These are phyloP conservation scores for Cystobasidium ongulense DNA, from an alignment of 768 basidiomycete genomes.

Conservation along the genomic window DNA sequence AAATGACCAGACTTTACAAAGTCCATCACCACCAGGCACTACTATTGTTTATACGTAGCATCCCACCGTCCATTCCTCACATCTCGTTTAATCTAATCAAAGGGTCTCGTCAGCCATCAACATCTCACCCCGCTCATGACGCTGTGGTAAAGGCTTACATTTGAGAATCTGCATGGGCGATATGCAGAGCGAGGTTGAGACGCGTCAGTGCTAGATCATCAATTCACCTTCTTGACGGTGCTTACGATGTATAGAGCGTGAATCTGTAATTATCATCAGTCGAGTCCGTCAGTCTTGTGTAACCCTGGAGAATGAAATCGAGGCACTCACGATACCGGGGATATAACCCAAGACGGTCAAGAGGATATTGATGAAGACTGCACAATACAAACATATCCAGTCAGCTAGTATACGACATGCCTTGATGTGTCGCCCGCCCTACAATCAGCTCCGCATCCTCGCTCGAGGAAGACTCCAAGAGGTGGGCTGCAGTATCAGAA, in stretches of 20 bases:
- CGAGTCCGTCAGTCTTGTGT: background rate
- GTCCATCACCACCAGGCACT: background rate
- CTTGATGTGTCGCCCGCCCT: background rate
- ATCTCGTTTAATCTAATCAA: too few relatives aligned
- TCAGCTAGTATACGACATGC: background rate
- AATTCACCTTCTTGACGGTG: background rate
- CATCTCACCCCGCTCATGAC: too few relatives aligned
- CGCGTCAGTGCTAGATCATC: background rate
- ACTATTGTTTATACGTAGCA: background rate
- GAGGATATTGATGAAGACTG: constrained; percentile 27
- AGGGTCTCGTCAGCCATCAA: too few relatives aligned
- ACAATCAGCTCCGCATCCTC: constrained; percentile 26
- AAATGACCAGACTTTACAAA: too few relatives aligned
- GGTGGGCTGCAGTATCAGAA: background rate
- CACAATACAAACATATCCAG: background rate
- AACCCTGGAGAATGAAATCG: background rate
- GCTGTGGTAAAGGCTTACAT: background rate
- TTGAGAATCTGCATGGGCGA: background rate
- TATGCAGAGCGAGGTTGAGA: background rate
- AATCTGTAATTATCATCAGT: background rate
- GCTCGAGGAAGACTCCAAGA: constrained; percentile 28
- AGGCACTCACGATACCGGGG: constrained; percentile 11
- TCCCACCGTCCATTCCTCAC: too few relatives aligned
- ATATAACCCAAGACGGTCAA: constrained; percentile 21
- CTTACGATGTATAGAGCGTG: constrained; percentile 30